These are phyloP conservation scores for Leishmania amazonensis DNA, from an alignment of 208 protist species.

Conservation along the genomic window DNA sequence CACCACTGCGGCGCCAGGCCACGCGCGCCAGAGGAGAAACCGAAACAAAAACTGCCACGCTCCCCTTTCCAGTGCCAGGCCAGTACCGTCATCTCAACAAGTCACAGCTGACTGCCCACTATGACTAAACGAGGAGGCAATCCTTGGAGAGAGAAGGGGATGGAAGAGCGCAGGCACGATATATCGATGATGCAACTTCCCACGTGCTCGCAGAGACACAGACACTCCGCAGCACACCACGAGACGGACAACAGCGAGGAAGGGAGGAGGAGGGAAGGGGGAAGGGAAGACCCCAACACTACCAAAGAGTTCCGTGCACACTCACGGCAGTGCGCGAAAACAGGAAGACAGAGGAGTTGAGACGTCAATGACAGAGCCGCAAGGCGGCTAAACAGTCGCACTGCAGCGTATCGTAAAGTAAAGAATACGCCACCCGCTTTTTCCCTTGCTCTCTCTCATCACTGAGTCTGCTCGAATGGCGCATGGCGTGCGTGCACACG, in stretches of 20 bases:
- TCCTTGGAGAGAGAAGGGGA: background rate
- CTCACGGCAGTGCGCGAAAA: background rate
- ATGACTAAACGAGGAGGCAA: background rate
- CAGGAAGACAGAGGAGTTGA: background rate
- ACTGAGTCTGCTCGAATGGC: background rate
- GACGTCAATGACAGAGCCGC: background rate
- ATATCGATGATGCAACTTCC: background rate
- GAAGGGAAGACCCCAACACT: no score
- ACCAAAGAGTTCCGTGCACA: background rate
- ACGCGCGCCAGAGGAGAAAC: background rate
- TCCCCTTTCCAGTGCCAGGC: background rate
- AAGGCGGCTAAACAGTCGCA: background rate
- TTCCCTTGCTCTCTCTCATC: background rate
- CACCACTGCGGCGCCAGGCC: background rate
- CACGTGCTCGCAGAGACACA: background rate
- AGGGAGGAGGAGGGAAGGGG: background rate
- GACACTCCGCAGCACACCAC: background rate
- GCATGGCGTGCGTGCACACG: background rate
- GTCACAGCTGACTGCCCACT: background rate
- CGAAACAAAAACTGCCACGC: background rate
- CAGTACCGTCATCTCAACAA: background rate
- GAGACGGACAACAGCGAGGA: background rate
- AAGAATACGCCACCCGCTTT: no score
- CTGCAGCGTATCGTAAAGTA: background rate
- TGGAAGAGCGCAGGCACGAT: background rate